Evolutionary conservation across 2,329 filamentous ascomycete genomes (phyloP), one percentile per base, ranked within the genome.

Genomic region (Alternaria metachromatica): DNA sequence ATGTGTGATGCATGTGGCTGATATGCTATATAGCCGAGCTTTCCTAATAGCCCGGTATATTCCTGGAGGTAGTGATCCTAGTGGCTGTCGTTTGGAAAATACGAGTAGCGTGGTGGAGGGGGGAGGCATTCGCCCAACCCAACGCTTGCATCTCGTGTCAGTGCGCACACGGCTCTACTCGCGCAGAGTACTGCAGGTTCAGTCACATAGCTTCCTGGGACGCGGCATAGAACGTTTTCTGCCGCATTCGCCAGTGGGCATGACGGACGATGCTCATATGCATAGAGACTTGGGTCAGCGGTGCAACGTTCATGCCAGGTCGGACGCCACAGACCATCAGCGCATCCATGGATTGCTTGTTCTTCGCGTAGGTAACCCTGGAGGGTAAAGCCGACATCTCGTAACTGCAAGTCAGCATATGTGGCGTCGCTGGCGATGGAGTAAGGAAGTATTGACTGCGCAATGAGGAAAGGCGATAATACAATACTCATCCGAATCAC

Each of bases 321-420:
- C 60, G 49, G 50, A 44, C 48, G 37, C 49, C 56, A 51, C 45
- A 55, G 30, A 50, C 60, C 48, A 44, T 54, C 59, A 61, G 62
- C 60, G 56, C 28, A 37, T 28, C 26, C 26, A 28, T 28, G 26
- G 26, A 28, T 63, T 65, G 70, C 61, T 72, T 65, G 58, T 69
- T 61, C 65, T 7, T 55, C 66, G 67, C 61, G 57, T 71, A 62
- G 28, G 63, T 49, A 69, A 64, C 67, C 66, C 26, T 15, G 59
- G 65, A 46, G 18, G 48, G 68, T 65, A n/a, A 63, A 65, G 53
- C 46, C 33, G 28, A 13, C 43, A 66, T 64, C 48, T 65, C 59
- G 67, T 72, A 56, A 64, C 64, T 70, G 72, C 70, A 69, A 43
- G 69, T 71, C 65, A 74, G 68, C 64, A 74, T 64, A 56, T 55